Base-by-base conservation (phyloP, 345 rosid species). In the Angophora floribunda region DNA sequence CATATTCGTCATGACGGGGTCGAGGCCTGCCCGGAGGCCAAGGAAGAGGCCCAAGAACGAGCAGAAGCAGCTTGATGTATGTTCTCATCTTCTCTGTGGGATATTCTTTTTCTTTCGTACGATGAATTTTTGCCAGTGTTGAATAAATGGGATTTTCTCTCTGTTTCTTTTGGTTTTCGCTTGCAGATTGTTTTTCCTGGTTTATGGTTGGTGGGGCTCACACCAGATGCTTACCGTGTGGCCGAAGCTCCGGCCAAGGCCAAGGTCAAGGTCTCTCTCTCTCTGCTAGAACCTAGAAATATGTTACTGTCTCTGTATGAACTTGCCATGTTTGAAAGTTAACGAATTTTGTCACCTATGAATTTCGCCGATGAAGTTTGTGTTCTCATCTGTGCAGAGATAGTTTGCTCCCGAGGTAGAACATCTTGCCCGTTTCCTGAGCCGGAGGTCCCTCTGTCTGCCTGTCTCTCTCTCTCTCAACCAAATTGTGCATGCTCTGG, bases 41-140 rank as follows among this genome's bases (percentile, higher is more conserved):
- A 89, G 89, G 85, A 98, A 95, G 90, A 92, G 99, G 49, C 92
- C 97, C 11, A 97, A 94, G 93, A 93, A 93, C 14, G 91, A 93
- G 82, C 98, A 98, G 93, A 98, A 95, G 86, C 92, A 92, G 87
- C 93, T 98, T 82, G 98, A 96, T 92, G 99, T 98, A 91, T 89
- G 94, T 80, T 59, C 61, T 36, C 41, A 36, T 36, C 41, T 55
- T 55, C 75, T 61, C 21, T 55, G 59, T 79, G 87, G 70, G 26
- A 15, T 55, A 24, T 30, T 57, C 9, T 85, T 51, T 22, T 15
- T 2, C 44, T 85, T n/a, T 41, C 49, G 57, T 11, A 26, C 5
- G 41, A 14, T 32, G 16, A 53, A 28, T 22, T 87, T 78, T 30
- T 51, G 41, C 24, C 45, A 7, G 87, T 9, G 13, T 19, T 85